phyloP scores from a whole-genome alignment of 495 filamentous ascomycete species.

The Aspergillus carlsbadensis region DNA sequence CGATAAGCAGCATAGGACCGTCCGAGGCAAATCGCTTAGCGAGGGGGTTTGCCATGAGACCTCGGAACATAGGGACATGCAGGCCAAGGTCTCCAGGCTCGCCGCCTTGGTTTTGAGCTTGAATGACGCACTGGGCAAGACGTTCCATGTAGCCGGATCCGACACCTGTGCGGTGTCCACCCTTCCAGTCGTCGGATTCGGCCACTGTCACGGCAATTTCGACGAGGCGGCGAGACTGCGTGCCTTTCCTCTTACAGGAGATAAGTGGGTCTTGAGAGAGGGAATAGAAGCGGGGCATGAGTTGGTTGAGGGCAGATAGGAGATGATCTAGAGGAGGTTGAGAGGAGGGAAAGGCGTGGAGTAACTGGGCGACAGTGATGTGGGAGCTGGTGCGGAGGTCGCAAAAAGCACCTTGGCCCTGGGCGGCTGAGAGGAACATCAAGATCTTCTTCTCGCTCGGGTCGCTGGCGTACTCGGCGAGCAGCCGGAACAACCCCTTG shows the following conservation, averaged over 20 bases:
- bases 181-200: constrained; percentile 77
- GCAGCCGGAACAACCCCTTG: constrained; percentile 79
- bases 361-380: constrained; percentile 77
- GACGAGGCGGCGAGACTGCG: constrained; percentile 75
- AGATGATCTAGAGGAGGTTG: constrained; percentile 82
- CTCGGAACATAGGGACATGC: constrained; percentile 93
- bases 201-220: constrained; percentile 95
- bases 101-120: constrained; percentile 57
- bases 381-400: constrained; percentile 90
- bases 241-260: constrained; percentile 65
- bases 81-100: constrained; percentile 55
- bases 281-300: constrained; percentile 98
- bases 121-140: constrained; percentile 66
- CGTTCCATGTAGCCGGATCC: constrained; percentile 85
- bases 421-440: constrained; percentile 77
- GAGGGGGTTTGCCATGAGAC: constrained; percentile 96
- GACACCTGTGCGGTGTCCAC: constrained; percentile 64
- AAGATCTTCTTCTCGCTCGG: constrained; percentile 84
- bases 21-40: constrained; percentile 85
- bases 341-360: constrained; percentile 88
- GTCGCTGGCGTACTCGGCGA: constrained; percentile 81
- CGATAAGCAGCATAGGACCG: constrained; percentile 96
- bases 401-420: constrained; percentile 92
- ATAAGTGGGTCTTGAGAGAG: constrained; percentile 93
- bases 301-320: constrained; percentile 72